Evolutionary conservation across 441 rosid genomes (phyloP).

Genomic region (Kokia cookei): DNA sequence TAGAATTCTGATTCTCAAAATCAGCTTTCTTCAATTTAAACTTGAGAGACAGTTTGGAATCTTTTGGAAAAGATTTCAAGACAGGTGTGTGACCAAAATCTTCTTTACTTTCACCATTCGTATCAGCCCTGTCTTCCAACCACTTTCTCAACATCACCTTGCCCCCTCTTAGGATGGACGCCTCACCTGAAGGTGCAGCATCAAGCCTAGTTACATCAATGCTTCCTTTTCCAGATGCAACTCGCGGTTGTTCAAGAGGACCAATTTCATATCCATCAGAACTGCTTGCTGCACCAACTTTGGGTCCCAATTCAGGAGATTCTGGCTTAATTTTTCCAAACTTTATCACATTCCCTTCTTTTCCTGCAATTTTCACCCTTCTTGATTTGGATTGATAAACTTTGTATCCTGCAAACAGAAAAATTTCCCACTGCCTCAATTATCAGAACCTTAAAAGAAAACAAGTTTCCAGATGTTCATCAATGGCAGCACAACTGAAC

Average conservation of each 20-base stretch:
- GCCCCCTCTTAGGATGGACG: conserved; percentile 32
- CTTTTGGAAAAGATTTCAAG: conserved; percentile 49
- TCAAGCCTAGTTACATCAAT: conserved; percentile 33
- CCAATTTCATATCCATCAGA: conserved; percentile 32
- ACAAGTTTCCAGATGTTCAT: neutral
- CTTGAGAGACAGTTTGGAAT: conserved; percentile 70
- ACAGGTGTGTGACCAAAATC: conserved; percentile 44
- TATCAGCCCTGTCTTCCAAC: conserved; percentile 14
- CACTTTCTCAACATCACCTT: conserved; percentile 32
- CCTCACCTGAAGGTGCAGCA: conserved; percentile 34
- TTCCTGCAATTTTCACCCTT: conserved; percentile 43
- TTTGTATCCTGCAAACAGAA: conserved; percentile 47
- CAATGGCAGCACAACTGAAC: neutral
- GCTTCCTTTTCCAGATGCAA: conserved; percentile 40
- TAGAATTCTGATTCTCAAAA: conserved; percentile 53
- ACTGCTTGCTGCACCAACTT: conserved; percentile 23
- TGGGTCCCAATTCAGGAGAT: conserved; percentile 31
- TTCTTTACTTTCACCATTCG: conserved; percentile 46
- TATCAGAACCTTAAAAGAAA: neutral
- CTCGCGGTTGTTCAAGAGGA: conserved; percentile 30
- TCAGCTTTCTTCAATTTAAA: conserved; percentile 80
- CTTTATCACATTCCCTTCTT: conserved; percentile 47
- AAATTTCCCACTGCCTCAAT: neutral
- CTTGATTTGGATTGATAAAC: conserved; percentile 38
- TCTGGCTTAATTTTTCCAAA: conserved; percentile 61